Evolutionary conservation across 139 green algal genomes (phyloP).

Genomic region (Picocystis salinarum): DNA sequence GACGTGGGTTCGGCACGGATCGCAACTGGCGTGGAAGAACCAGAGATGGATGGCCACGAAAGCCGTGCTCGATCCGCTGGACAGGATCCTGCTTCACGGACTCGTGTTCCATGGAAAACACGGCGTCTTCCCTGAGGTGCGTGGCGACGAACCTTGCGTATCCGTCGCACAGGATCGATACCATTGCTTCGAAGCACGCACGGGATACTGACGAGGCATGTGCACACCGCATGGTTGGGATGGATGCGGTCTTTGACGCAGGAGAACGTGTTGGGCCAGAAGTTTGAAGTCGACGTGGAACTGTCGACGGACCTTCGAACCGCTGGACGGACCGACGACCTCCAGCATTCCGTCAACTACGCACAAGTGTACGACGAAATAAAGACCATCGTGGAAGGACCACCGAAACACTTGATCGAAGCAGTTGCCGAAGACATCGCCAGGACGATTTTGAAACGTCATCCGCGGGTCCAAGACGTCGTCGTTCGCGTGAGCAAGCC

Average conservation of each 20-base stretch:
- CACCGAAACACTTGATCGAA: conserved; percentile 8
- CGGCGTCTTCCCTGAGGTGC: conserved; percentile 17
- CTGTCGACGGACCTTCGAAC: conserved; percentile 2
- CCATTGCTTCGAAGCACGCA: no score
- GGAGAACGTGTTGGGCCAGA: conserved; percentile 18
- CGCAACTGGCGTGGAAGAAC: no score
- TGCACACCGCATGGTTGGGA: no score
- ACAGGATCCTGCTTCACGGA: conserved; percentile 12
- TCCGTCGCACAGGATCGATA: no score
- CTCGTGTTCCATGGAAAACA: conserved; percentile 20
- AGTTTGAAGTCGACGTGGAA: conserved; percentile 22
- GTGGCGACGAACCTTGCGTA: no score
- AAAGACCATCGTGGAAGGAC: not conserved
- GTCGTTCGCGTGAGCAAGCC: conserved; percentile 7
- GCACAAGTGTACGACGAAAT: conserved; percentile 14
- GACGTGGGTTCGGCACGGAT: no score
- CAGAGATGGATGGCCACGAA: not conserved
- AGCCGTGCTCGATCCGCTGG: not conserved
- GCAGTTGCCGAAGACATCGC: conserved; percentile 2
- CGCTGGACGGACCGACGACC: conserved; percentile 8
- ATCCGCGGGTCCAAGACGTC: not conserved
- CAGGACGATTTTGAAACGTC: not conserved
- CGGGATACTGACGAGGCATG: no score
- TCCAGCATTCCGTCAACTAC: conserved; percentile 19
- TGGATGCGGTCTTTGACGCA: no score